These are phyloP conservation scores for Pyrenula aspistea DNA, from an alignment of 495 filamentous ascomycete genomes.

Conservation along the genomic window DNA sequence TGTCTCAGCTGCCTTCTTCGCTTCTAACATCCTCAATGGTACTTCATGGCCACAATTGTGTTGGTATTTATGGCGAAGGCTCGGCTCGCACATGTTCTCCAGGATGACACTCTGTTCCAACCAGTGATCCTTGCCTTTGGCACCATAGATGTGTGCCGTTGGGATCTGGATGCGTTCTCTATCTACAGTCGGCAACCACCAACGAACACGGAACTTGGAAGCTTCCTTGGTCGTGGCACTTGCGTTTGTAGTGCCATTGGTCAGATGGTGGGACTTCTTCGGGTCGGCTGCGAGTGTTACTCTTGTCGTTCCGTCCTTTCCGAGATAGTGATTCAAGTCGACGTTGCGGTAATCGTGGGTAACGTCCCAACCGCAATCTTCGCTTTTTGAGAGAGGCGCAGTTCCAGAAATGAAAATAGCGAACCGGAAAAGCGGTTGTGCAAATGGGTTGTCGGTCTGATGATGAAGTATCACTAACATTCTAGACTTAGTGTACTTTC, in stretches of 20 bases:
- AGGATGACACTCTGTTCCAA: constrained; percentile 43
- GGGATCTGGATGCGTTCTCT: constrained; percentile 40
- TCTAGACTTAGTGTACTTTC: neutral
- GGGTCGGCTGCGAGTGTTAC: constrained; percentile 10
- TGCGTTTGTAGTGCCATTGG: constrained; percentile 14
- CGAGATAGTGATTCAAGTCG: constrained; percentile 7
- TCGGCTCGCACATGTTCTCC: constrained; percentile 37
- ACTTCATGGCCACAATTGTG: constrained; percentile 48
- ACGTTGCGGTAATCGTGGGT: constrained; percentile 26
- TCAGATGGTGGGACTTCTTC: neutral
- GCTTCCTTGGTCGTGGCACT: constrained; percentile 17
- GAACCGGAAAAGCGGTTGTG: constrained; percentile 39
- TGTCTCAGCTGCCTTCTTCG: neutral
- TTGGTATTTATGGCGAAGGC: constrained; percentile 33
- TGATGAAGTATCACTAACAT: constrained; percentile 20
- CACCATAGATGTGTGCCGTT: constrained; percentile 50
- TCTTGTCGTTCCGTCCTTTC: constrained; percentile 13
- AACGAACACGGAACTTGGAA: constrained; percentile 3
- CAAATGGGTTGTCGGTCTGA: constrained; percentile 16
- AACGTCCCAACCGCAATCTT: constrained; percentile 35
- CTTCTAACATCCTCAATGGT: constrained; percentile 24
- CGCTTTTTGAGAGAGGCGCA: constrained; percentile 32
- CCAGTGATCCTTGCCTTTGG: constrained; percentile 35
- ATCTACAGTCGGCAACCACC: constrained; percentile 35
- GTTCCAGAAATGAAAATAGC: constrained; percentile 51